phyloP scores from a whole-genome alignment of 2,329 filamentous ascomycete genomes.

The Teratosphaeria zuluensis region DNA sequence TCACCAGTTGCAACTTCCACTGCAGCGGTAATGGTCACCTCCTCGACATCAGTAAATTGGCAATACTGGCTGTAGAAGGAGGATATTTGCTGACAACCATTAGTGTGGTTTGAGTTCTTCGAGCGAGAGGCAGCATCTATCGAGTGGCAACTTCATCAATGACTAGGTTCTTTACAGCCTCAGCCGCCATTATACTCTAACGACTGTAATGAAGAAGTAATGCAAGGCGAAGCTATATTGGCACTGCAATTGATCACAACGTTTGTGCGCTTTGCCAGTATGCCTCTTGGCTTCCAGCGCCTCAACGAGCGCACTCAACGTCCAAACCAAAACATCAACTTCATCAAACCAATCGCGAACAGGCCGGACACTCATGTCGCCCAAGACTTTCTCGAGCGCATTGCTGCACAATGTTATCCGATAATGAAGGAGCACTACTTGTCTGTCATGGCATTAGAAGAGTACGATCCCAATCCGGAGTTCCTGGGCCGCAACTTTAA shows the following conservation, averaged over 20 bases:
- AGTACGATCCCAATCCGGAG: conserved; percentile 70
- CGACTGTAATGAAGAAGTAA: no score
- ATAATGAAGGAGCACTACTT: conserved; percentile 40
- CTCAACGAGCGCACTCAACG: conserved; percentile 66
- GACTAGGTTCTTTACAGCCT: background rate
- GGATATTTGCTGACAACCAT: no score
- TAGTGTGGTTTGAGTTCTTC: background rate
- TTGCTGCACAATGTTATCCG: conserved; percentile 71
- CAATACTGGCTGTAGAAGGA: no score
- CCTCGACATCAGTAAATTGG: background rate
- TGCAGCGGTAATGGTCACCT: background rate
- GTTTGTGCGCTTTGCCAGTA: conserved; percentile 25
- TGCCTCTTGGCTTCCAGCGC: conserved; percentile 71
- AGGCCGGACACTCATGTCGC: conserved; percentile 28
- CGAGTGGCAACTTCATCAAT: background rate
- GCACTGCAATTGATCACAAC: background rate
- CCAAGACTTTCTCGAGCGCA: conserved; percentile 62
- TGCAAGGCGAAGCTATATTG: no score
- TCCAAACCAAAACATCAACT: conserved; percentile 69
- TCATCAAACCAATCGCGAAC: conserved; percentile 57
- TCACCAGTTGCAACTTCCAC: background rate
- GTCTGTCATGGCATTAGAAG: conserved; percentile 53
- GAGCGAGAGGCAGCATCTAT: background rate
- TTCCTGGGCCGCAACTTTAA: conserved; percentile 89
- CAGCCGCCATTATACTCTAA: background rate